These are phyloP conservation scores for rapeseed (Brassica napus) DNA, from an alignment of 345 rosid genomes.

Conservation along the genomic window Da-Ae NC_063439.1:2097001-2097500, in stretches of 20 bases:
- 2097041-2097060: conserved; percentile 98
- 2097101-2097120: conserved; percentile 61
- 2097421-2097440: conserved; percentile 5
- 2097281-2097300: conserved; percentile 10
- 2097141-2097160: conserved; percentile 15
- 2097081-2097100: conserved; percentile 97
- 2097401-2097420: conserved; percentile 1
- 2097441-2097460: conserved; percentile 4
- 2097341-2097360: conserved; percentile 9
- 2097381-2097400: neutral
- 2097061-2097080: conserved; percentile 96
- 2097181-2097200: conserved; percentile 31
- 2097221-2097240: conserved; percentile 15
- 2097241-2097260: conserved; percentile 16
- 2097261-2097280: conserved; percentile 14
- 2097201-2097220: conserved; percentile 10
- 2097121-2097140: conserved; percentile 6
- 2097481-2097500: conserved; percentile 25
- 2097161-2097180: conserved; percentile 21
- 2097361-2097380: conserved; percentile 2
- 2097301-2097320: conserved; percentile 14
- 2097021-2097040: conserved; percentile 91
- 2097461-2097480: conserved; percentile 12
- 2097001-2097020: conserved; percentile 83
- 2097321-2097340: conserved; percentile 9